Percentiles rank a stretch among this genome's conserved stretches.
Conservation (phyloP, 345 rosid species). For the Corchorus capsularis region DNA sequence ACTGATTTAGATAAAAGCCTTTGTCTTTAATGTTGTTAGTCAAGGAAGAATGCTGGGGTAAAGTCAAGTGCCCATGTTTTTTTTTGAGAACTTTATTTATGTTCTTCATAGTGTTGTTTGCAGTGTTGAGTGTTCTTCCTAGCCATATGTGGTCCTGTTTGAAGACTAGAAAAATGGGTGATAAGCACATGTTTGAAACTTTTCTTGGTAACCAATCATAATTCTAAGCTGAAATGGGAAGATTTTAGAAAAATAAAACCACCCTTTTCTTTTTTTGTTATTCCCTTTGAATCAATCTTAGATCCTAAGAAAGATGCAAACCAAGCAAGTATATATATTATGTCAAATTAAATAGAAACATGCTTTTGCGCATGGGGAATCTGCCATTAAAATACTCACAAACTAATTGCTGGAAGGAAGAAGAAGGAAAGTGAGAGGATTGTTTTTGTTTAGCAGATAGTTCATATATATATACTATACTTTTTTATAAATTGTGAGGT, state of each 20-base stretch:
- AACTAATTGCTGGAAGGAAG: neutral
- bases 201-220: neutral
- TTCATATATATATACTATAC: neutral
- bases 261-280: neutral
- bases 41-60: neutral
- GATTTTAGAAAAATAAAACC: neutral
- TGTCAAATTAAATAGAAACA: neutral
- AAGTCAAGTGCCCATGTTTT: neutral
- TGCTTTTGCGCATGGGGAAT: neutral
- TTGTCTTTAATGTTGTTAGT: conserved; percentile 10
- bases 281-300: conserved; percentile 2
- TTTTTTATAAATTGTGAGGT: neutral
- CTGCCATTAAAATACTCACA: neutral
- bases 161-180: neutral
- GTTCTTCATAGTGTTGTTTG: neutral
- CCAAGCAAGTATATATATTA: neutral
- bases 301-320: neutral
- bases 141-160: neutral
- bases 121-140: too few species aligned
- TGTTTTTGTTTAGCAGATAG: neutral
- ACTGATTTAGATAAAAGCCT: conserved; percentile 7
- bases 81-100: neutral
- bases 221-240: neutral
- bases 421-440: neutral
- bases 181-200: neutral